Base-by-base conservation (phyloP, 1,284 basidiomycete genomes). In the Apiotrichum domesticum region DNA sequence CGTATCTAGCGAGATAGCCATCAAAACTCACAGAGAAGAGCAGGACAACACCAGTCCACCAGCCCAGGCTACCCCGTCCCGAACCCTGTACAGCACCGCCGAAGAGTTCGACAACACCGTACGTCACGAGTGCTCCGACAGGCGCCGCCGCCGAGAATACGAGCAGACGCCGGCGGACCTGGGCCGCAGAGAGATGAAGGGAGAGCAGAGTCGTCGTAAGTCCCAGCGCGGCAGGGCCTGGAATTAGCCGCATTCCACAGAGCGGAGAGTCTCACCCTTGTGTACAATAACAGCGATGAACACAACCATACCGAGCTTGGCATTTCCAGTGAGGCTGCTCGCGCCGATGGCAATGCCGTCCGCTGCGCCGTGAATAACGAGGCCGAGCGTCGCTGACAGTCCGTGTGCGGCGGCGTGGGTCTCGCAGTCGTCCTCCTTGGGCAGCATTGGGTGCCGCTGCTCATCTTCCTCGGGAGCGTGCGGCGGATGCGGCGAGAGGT, bases 291-390 rank as follows among this genome's bases (percentile, higher is more conserved):
- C 82, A 2, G 93, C 92, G 35, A 94, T 69, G 71, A 96, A 95
- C 1, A 96, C 87, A 44, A 95, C 80, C 10, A 90, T 67, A 2
- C 90, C 87, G 35, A 94, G 69, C 44, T 73, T 70, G 1, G 68
- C 63, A 13, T 63, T 70, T 4, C 65, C 66, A 13, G 63, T 66
- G 35, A 76, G 61, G 33, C 77, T 72, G 45, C 78, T 79, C 3
- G 90, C 87, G 34, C 92, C 93, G 47, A 97, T 77, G 1, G 90
- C 90, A 56, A 95, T 84, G 1, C 93, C 93, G 73, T 97, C 93
- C 0, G 91, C 88, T 35, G 92, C 79, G 2, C 86, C 88, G 70
- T 96, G 93, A 41, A 92, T 83, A 40, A 90, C 81, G 46, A 96
- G 78, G 0, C 92, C 93, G 5, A 95, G 73, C 0, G 90, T 90